phyloP scores from a whole-genome alignment of 2,329 filamentous ascomycete species.

The Aspergillus sp. region DNA sequence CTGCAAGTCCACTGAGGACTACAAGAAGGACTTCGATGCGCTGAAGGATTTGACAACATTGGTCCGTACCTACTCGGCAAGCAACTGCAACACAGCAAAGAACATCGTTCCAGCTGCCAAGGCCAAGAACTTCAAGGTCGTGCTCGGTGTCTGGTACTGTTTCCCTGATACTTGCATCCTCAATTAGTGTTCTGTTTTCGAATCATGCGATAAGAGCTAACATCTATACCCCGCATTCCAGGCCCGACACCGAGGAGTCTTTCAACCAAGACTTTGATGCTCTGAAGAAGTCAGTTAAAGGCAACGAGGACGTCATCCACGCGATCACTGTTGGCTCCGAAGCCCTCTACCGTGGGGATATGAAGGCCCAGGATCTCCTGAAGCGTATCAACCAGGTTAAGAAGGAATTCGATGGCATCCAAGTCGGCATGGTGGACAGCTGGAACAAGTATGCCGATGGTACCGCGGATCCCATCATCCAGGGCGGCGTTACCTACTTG shows the following conservation, averaged over 20 bases:
- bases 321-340: constrained; percentile 72
- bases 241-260: constrained; percentile 63
- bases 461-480: constrained; percentile 64
- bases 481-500: constrained; percentile 60
- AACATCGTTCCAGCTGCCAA: constrained; percentile 66
- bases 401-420: constrained; percentile 54
- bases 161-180: constrained; percentile 18
- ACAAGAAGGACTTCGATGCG: constrained; percentile 64
- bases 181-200: neutral
- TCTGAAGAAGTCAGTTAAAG: constrained; percentile 45
- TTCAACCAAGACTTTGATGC: constrained; percentile 62
- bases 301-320: constrained; percentile 60
- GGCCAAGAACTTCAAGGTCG: constrained; percentile 63
- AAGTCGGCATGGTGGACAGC: constrained; percentile 67
- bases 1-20: constrained; percentile 65
- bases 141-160: constrained; percentile 66
- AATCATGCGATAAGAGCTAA: neutral
- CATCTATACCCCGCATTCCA: constrained; percentile 24
- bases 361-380: constrained; percentile 61
- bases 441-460: constrained; percentile 73
- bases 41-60: constrained; percentile 55
- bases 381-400: constrained; percentile 63
- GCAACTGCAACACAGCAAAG: constrained; percentile 64
- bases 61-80: constrained; percentile 67
- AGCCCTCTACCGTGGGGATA: constrained; percentile 67